Evolutionary conservation across 352 stramenopile species (phyloP), one percentile per base, ranked within the genome.

Genomic region (Pythium chondricola): DNA sequence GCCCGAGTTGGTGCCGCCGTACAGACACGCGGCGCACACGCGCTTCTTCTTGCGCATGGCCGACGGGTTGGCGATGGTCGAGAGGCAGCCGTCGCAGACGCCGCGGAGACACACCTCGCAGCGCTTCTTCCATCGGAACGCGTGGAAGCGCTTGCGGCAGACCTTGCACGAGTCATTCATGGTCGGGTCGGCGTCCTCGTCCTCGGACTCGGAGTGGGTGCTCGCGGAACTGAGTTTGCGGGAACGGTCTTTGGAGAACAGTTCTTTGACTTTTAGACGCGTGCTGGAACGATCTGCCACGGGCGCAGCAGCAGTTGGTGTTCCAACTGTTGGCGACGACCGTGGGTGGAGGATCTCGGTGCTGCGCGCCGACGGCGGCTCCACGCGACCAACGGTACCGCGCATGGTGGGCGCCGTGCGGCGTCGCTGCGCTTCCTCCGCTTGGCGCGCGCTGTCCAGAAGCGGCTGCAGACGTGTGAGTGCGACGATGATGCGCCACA

Each of bases 61-160:
- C 14, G 65, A 53, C n/a, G 66, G 72, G 20, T 80, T 75, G 13
- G 76, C 73, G 32, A 85, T 68, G 20, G 75, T 67, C 4, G 72
- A 85, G 26, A 84, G 25, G 40, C 78, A 89, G 22, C 70, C 67
- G 48, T 84, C 73, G 58, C 76, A 91, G 24, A 85, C 69, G 4
- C 61, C 24, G n/a, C 69, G 61, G 10, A 70, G 49, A 42, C 79
- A 91, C 33, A 74, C 46, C 37, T 87, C 69, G 52, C 79, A 91
- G 24, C 67, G 60, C 37, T 77, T 69, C 49, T 85, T 87, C 74
- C 79, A 87, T 17, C 76, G 74, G 54, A 91, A 91, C 4, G 79
- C 67, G n/a, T 75, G 58, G 25, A 91, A 88, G 24, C 65, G 65
- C 17, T 83, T 79, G 32, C 60, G 62, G 49, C 79, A 91, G 20